A percentile compares a stretch with the other conserved stretches of the same genome.
Evolutionary conservation across 108 stramenopile genomes (phyloP).

Genomic region (Schizochytrium sp.): DNA sequence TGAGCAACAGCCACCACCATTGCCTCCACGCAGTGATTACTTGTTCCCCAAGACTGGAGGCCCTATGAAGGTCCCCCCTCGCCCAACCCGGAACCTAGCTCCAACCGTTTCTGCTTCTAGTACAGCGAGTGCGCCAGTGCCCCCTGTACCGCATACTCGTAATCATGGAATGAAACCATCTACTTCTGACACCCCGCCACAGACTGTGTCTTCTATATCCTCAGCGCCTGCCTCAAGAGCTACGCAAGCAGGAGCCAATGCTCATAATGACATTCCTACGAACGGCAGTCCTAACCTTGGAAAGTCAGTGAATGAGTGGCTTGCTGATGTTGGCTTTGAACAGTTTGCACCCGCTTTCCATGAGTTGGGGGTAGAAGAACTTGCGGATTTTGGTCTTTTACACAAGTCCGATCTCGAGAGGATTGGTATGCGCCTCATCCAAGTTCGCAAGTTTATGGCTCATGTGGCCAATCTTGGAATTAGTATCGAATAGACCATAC

Average conservation of each 20-base stretch:
- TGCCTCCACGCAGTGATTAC: conserved; percentile 28
- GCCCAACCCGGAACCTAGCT: not conserved
- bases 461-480: conserved; percentile 51
- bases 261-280: not conserved
- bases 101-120: not conserved
- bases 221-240: not conserved
- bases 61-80: not conserved
- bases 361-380: conserved; percentile 41
- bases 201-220: not conserved
- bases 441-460: conserved; percentile 41
- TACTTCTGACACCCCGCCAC: not conserved
- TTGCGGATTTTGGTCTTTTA: conserved; percentile 36
- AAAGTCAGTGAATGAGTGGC: conserved; percentile 14
- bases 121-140: not conserved
- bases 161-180: too few relatives aligned
- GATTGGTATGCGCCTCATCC: conserved; percentile 55
- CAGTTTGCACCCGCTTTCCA: conserved; percentile 20
- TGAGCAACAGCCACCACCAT: not conserved
- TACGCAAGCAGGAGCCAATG: not conserved
- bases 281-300: conserved; percentile 18
- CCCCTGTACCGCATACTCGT: not conserved
- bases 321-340: conserved; percentile 46
- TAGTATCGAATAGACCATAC: not conserved
- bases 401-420: conserved; percentile 1
- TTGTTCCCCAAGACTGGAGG: not conserved